Base-by-base conservation (phyloP, 257 asterid species). In the Echites panduratus region DNA sequence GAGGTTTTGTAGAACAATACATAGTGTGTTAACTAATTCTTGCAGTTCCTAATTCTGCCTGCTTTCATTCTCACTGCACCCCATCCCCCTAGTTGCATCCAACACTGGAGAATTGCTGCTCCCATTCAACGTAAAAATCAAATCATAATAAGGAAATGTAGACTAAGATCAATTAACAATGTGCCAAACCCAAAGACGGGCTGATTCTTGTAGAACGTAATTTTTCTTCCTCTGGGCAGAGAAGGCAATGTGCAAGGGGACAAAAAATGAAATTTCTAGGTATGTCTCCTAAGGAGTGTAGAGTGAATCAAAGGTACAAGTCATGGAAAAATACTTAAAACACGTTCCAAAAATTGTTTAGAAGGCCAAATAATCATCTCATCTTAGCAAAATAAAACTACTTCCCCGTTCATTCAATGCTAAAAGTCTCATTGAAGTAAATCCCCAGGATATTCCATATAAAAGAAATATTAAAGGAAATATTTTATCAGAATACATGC, bases 301-400 rank as follows among this genome's bases (percentile, higher is more conserved):
- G 47, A 62, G 68, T 29, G 20, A 62, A 14, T 35, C 35, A 17
- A 8, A 29, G 35, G 10, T 43, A 24, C n/a, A 43, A 17, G 12
- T 53, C 44, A 9, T 17, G 44, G 38, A 65, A 50, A 70, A 35
- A 24, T 45, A 48, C 35, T 73, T 26, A 29, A 64, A 38, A 50
- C 43, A 73, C 61, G 22, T 9, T 12, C 13, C 44, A 62, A 61
- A 29, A 2, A n/a, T 6, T 40, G 38, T 40, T 29, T 47, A 65
- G 58, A 52, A 35, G 59, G 70, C 44, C 48, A 45, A 54, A 65
- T 52, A 49, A 73, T n/a, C 26, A 62, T 69, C 43, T 16, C 19
- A 27, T 70, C 56, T 32, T 20, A 47, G 59, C 12, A 9, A 29
- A 20, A 32, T 32, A 27, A 17, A 38, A 53, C 11, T 13, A 35